phyloP scores from a whole-genome alignment of 2,329 filamentous ascomycete genomes.

The Fusarium piperis region DNA sequence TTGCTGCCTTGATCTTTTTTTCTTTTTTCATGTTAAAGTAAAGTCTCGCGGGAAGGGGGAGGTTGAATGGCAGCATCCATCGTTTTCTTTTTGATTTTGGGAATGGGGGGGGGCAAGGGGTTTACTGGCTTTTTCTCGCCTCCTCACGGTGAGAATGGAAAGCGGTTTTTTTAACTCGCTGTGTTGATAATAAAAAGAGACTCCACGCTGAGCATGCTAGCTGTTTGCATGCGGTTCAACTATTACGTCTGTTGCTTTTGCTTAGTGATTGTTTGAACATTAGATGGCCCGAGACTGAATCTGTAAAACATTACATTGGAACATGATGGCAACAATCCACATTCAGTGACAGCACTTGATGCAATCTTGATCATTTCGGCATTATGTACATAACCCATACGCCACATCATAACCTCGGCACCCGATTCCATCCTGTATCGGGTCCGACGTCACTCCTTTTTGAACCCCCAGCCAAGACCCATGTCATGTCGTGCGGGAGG shows the following conservation, averaged over 20 bases:
- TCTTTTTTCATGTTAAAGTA: constrained; percentile 6
- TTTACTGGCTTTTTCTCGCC: neutral
- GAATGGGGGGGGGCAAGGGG: constrained; percentile 10
- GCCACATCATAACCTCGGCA: constrained; percentile 38
- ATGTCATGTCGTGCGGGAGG: constrained; percentile 28
- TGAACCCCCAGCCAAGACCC: constrained; percentile 15
- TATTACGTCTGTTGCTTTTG: neutral
- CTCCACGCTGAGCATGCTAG: constrained; percentile 26
- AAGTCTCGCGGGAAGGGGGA: constrained; percentile 6
- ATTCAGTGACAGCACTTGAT: neutral
- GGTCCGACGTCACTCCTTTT: constrained; percentile 33
- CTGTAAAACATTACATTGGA: neutral
- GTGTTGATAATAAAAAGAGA: constrained; percentile 34
- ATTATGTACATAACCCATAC: constrained; percentile 44
- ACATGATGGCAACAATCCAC: neutral
- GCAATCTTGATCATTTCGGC: constrained; percentile 43
- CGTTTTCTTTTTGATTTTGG: neutral
- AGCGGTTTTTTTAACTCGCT: constrained; percentile 6
- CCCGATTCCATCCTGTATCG: constrained; percentile 28
- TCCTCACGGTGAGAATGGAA: constrained; percentile 3
- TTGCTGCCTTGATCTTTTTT: constrained; percentile 1
- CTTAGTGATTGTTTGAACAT: neutral
- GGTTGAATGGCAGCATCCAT: constrained; percentile 2
- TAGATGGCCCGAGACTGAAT: neutral
- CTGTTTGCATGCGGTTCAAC: constrained; percentile 24